Conservation (phyloP, 805 yeast species). For the Barnettozyma pratensis region DNA sequence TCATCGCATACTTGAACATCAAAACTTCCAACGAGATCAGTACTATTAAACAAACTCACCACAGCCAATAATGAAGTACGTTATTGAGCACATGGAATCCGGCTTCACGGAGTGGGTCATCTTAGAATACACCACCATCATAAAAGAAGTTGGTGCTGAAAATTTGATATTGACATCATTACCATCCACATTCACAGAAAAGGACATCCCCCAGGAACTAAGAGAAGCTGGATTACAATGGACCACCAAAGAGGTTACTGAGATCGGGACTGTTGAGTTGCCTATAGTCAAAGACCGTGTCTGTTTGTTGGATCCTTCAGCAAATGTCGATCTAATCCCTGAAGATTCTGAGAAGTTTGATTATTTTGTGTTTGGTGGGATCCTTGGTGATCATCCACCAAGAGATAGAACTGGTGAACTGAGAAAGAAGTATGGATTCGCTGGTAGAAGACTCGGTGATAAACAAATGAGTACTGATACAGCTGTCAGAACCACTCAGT, state of each 20-base stretch:
- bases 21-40: neutral
- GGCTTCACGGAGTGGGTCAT: constrained; percentile 97
- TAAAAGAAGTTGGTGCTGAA: constrained; percentile 73
- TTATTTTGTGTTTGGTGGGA: constrained; percentile 94
- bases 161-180: constrained; percentile 75
- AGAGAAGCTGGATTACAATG: constrained; percentile 64
- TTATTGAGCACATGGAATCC: constrained; percentile 96
- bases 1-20: neutral
- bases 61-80: constrained; percentile 60
- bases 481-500: constrained; percentile 87
- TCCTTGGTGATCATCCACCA: constrained; percentile 87
- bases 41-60: neutral
- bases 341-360: constrained; percentile 63
- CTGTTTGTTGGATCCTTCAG: constrained; percentile 88
- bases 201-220: constrained; percentile 60
- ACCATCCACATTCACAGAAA: constrained; percentile 53
- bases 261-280: constrained; percentile 29
- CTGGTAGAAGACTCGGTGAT: constrained; percentile 80
- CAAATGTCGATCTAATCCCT: constrained; percentile 67
- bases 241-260: constrained; percentile 70
- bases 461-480: constrained; percentile 98
- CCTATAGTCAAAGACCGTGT: constrained; percentile 52
- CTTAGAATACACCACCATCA: constrained; percentile 78
- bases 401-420: constrained; percentile 92
- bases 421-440: constrained; percentile 72